These are phyloP conservation scores for Blastobotrys terrestris DNA, from an alignment of 805 yeast genomes.

Conservation along the genomic window DNA sequence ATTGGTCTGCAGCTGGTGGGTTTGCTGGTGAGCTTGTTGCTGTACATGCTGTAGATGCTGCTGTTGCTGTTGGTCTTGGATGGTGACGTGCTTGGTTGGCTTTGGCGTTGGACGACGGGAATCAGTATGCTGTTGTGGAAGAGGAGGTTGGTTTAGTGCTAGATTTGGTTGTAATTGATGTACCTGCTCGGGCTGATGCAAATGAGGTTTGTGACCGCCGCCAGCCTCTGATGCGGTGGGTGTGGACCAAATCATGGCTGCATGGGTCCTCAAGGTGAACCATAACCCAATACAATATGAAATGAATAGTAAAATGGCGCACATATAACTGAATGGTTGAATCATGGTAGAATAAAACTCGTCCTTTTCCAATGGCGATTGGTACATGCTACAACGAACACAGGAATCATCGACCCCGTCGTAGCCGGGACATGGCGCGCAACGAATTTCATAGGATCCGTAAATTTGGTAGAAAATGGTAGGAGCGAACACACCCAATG, in stretches of 20 bases:
- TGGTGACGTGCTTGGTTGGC: slow-evolving; percentile 4
- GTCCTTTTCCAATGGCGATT: slow-evolving; percentile 69
- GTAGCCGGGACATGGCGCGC: slow-evolving; percentile 45
- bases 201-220: slow-evolving; percentile 10
- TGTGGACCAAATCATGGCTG: slow-evolving; percentile 90
- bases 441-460: slow-evolving; percentile 75
- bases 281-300: slow-evolving; percentile 85
- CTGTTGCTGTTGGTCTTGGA: neutral
- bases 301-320: slow-evolving; percentile 72
- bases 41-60: too few relatives aligned
- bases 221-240: slow-evolving; percentile 42
- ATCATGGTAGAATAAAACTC: slow-evolving; percentile 59
- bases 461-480: slow-evolving; percentile 84
- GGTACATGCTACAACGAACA: slow-evolving; percentile 66
- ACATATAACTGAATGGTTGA: slow-evolving; percentile 73
- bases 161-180: slow-evolving; percentile 2
- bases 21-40: neutral
- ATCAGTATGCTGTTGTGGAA: neutral
- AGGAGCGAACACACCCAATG: slow-evolving; percentile 88
- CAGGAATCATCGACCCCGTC: slow-evolving; percentile 33
- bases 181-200: slow-evolving; percentile 4
- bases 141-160: neutral
- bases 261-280: slow-evolving; percentile 93
- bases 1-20: too few relatives aligned
- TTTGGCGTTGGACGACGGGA: neutral